These are phyloP conservation scores for Suhomyces bribrorum DNA, from an alignment of 1,139 yeast species.

Conservation along the genomic window DNA sequence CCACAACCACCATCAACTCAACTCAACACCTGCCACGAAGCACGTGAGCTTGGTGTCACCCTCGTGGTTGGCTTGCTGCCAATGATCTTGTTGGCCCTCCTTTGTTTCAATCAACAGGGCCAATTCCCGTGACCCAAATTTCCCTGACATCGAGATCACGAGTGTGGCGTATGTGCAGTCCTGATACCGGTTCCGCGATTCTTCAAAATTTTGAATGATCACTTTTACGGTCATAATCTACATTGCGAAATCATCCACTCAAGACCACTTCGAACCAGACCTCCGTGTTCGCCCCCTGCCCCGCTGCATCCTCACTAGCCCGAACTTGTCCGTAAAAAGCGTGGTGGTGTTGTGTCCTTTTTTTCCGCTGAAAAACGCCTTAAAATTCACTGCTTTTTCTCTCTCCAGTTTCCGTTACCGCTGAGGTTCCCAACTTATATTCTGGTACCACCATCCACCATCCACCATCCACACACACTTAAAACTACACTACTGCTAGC, in stretches of 20 bases:
- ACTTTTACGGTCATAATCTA: conserved; percentile 8
- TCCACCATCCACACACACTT: background rate
- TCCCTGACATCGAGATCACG: background rate
- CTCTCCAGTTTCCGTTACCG: too few relatives aligned
- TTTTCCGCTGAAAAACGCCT: too few relatives aligned
- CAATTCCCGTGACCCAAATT: background rate
- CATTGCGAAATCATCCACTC: conserved; percentile 3
- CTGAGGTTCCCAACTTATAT: too few relatives aligned
- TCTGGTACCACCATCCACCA: background rate
- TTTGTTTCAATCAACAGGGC: background rate
- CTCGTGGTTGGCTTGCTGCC: background rate
- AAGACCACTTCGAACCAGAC: background rate
- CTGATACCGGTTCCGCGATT: conserved; percentile 3
- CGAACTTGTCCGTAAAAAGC: too few relatives aligned
- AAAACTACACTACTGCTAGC: background rate
- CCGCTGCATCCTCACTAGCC: too few relatives aligned
- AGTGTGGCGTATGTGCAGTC: conserved; percentile 9
- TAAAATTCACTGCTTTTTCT: too few relatives aligned
- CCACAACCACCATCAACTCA: too few relatives aligned
- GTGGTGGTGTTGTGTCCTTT: too few relatives aligned
- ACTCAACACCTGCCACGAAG: too few relatives aligned
- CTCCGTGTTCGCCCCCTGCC: too few relatives aligned
- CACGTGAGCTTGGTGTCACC: too few relatives aligned
- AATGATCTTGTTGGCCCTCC: background rate
- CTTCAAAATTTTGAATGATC: conserved; percentile 14